A percentile compares a stretch with the other conserved stretches of the same genome.
Conservation (phyloP, 2,329 filamentous ascomycete species). For the Meredithiella fracta region DNA sequence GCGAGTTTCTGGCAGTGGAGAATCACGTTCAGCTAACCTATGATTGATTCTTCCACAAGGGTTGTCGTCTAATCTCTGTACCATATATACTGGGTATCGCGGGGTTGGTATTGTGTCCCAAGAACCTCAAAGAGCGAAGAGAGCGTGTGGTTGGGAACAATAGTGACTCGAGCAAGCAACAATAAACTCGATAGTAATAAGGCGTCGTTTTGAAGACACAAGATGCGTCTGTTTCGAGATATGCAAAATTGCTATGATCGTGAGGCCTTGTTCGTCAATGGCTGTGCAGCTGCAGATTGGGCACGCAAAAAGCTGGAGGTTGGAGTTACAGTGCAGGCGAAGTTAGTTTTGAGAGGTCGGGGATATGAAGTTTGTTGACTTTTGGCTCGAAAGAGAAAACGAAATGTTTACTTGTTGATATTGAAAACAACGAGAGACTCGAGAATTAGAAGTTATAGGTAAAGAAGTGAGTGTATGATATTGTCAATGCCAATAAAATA, state of each 20-base stretch:
- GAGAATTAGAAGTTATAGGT: conserved; percentile 5
- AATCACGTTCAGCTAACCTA: not conserved
- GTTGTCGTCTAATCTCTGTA: not conserved
- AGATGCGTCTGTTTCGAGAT: conserved; percentile 1
- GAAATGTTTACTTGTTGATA: not conserved
- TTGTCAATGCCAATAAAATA: not conserved
- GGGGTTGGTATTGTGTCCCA: not conserved
- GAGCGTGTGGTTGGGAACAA: not conserved
- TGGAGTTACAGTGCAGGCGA: not conserved
- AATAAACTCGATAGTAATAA: not conserved
- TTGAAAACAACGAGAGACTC: not conserved
- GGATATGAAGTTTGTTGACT: conserved; percentile 1
- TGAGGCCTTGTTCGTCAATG: not conserved
- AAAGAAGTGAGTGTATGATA: not conserved
- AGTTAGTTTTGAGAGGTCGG: not conserved
- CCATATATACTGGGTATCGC: not conserved
- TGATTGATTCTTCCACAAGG: not conserved
- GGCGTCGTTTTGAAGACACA: not conserved
- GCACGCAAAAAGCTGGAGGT: not conserved
- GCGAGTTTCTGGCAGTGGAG: not conserved
- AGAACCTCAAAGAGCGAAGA: not conserved
- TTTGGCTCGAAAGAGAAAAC: not conserved
- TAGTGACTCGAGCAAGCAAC: not conserved
- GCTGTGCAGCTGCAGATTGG: not conserved
- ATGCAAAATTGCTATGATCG: not conserved